Base-by-base conservation (phyloP, 345 rosid species). In the Ceriops tagal region DNA sequence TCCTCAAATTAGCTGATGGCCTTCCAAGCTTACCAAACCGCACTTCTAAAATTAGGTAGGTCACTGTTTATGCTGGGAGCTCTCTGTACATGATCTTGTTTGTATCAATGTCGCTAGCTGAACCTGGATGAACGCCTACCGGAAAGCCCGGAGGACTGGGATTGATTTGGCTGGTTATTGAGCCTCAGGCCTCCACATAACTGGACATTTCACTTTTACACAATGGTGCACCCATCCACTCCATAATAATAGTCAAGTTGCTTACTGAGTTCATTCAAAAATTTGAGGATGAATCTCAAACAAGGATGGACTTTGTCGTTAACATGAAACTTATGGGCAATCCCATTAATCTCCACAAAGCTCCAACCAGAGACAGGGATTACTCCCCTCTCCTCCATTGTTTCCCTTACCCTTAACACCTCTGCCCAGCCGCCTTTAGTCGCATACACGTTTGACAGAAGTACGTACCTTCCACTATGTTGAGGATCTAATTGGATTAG, bases 391-490 rank as follows among this genome's bases (percentile, higher is more conserved):
- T 55, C 64, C 62, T 52, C 71, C 72, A 74, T 78, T 35, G 64
- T 51, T 60, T 61, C 67, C 46, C 78, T 70, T 11, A 74, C 67
- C 46, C 35, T 27, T 19, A 70, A 6, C 53, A 62, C 81, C 8
- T 70, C 67, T 15, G 70, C 81, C 78, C 81, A 78, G 46, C 35
- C 37, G 31, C 78, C 81, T 64, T 46, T 67, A 3, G 59, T 37
- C 22, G 78, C 81, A 66, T 61, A 71, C 59, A 74, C 47, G 62
- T 78, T 70, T 11, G 78, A 43, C 18, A 74, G 58, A 11, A 78
- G 77, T 37, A 73, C 71, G 39, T 69, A 69, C 43, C 81, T 58
- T 26, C 77, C 81, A 47, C 85, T 60, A 34, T 73, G 76, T 20
- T 43, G 62, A 22, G 76, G 82, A 62, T 73, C 78, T 60, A 75